Evolutionary conservation across 1,139 yeast genomes (phyloP).

Genomic region (Nakaseomyces kungkrabaensis): DNA sequence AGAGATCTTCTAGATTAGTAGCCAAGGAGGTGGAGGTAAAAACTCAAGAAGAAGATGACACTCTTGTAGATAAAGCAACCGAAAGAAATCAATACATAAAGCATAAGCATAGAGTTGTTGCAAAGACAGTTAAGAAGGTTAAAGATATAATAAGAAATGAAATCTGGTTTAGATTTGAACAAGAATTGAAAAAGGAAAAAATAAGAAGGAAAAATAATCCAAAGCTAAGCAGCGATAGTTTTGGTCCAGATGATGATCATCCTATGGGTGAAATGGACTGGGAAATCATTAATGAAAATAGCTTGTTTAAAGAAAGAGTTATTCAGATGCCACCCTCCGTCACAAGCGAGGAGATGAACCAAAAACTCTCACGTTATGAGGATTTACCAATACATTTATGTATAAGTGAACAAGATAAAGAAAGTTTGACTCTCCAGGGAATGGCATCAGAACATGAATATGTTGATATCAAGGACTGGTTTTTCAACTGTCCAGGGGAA

Average conservation of each 20-base stretch:
- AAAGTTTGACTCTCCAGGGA: slow-evolving; percentile 14
- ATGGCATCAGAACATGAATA: slow-evolving; percentile 12
- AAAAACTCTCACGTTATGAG: not conserved
- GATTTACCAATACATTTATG: slow-evolving; percentile 26
- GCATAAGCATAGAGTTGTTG: slow-evolving; percentile 17
- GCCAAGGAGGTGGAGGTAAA: slow-evolving; percentile 28
- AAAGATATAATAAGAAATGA: slow-evolving; percentile 25
- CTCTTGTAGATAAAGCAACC: slow-evolving; percentile 25
- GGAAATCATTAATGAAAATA: slow-evolving; percentile 12
- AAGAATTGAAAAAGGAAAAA: slow-evolving; percentile 18
- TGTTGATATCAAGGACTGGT: slow-evolving; percentile 24
- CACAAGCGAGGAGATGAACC: not conserved
- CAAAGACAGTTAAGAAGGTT: slow-evolving; percentile 18
- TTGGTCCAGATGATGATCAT: slow-evolving; percentile 1
- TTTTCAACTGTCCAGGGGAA: slow-evolving; percentile 25
- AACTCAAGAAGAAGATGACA: slow-evolving; percentile 21
- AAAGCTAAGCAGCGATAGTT: slow-evolving; percentile 1
- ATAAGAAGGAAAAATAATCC: slow-evolving; percentile 7
- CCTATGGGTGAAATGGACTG: slow-evolving; percentile 10
- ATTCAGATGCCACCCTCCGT: slow-evolving; percentile 1
- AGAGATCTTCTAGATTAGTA: slow-evolving; percentile 28
- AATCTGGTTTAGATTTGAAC: slow-evolving; percentile 24
- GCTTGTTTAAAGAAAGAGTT: slow-evolving; percentile 2
- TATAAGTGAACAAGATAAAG: slow-evolving; percentile 21
- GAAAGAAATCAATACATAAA: slow-evolving; percentile 24